These are phyloP conservation scores for Globisporangium ultimum DNA, from an alignment of 352 stramenopile genomes.

Conservation along the genomic window DNA sequence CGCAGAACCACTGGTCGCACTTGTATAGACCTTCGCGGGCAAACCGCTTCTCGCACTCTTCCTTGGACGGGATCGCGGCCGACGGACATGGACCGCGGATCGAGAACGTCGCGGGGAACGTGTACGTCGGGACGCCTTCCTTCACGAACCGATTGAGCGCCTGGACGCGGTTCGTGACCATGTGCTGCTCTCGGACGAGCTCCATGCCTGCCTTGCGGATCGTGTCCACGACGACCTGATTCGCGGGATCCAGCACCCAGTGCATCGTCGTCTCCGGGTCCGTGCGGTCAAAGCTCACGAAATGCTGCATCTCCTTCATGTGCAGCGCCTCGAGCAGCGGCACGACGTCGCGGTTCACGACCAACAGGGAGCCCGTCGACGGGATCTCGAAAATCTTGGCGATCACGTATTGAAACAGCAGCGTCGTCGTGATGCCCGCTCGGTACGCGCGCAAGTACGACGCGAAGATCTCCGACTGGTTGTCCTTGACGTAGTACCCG, in stretches of 20 bases:
- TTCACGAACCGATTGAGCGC: conserved; percentile 60
- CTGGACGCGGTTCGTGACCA: conserved; percentile 53
- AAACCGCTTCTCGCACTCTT: conserved; percentile 42
- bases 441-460: conserved; percentile 70
- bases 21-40: conserved; percentile 60
- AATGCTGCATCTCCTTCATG: conserved; percentile 59
- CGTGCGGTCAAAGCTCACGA: conserved; percentile 52
- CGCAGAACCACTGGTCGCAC: conserved; percentile 76
- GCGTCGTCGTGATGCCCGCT: conserved; percentile 66
- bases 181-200: conserved; percentile 50
- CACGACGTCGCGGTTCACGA: conserved; percentile 60
- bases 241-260: conserved; percentile 47
- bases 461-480: conserved; percentile 62
- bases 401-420: conserved; percentile 76
- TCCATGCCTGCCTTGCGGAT: conserved; percentile 61
- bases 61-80: conserved; percentile 37
- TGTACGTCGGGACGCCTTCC: conserved; percentile 43
- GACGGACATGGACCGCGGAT: conserved; percentile 53
- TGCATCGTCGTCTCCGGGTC: conserved; percentile 44
- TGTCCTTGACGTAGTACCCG: conserved; percentile 52
- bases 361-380: conserved; percentile 56
- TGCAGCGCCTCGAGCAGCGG: conserved; percentile 49
- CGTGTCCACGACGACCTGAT: conserved; percentile 48
- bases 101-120: conserved; percentile 31
- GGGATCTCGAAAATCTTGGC: conserved; percentile 83